Evolutionary conservation across 305 asterid species (phyloP).

Genomic region (Rubia peregrina): DNA sequence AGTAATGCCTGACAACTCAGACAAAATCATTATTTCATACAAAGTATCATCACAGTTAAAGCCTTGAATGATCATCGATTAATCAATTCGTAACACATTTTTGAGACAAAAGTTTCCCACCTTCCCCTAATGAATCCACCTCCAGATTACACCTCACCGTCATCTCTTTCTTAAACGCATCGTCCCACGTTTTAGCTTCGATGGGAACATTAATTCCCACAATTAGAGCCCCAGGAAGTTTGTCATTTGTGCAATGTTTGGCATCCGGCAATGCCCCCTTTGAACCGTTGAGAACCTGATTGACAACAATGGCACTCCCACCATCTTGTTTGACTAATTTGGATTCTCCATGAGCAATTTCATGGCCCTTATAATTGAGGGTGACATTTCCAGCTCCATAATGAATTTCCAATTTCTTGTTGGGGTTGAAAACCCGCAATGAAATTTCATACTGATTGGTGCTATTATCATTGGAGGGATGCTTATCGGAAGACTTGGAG

Average conservation of each 20-base stretch:
- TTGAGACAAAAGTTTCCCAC: constrained; percentile 33
- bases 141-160: constrained; percentile 41
- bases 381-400: constrained; percentile 29
- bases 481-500: background rate
- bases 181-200: constrained; percentile 42
- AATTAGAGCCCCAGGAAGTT: constrained; percentile 23
- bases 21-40: background rate
- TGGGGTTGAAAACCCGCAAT: constrained; percentile 31
- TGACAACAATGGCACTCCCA: constrained; percentile 12
- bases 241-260: background rate
- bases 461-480: background rate
- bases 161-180: constrained; percentile 20
- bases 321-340: constrained; percentile 16
- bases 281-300: constrained; percentile 22
- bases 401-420: constrained; percentile 27
- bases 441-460: constrained; percentile 27
- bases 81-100: constrained; percentile 30
- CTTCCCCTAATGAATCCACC: constrained; percentile 30
- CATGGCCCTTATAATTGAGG: constrained; percentile 28
- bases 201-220: constrained; percentile 29
- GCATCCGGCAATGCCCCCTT: constrained; percentile 22
- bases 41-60: background rate
- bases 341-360: constrained; percentile 38
- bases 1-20: background rate
- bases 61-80: background rate